Evolutionary conservation across 768 basidiomycete genomes (phyloP).

Genomic region (Lentinula detonsa): DNA sequence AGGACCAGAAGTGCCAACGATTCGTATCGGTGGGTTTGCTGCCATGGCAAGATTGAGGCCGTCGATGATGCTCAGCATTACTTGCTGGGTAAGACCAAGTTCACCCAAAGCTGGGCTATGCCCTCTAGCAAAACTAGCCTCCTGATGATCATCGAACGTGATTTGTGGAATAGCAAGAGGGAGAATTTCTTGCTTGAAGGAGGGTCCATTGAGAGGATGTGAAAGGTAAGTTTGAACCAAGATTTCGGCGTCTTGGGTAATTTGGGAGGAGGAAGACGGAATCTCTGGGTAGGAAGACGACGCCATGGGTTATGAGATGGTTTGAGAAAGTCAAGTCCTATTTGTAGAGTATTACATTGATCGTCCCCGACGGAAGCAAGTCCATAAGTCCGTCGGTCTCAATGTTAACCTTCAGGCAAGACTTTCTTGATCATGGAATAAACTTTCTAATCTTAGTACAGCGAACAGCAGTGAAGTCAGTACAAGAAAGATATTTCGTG

Average conservation of each 20-base stretch:
- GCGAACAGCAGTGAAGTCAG: too few relatives aligned
- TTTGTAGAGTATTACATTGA: background rate
- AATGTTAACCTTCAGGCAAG: background rate
- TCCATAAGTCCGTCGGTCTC: background rate
- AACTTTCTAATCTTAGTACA: too few relatives aligned
- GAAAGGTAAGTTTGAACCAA: background rate
- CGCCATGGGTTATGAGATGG: background rate
- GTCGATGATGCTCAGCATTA: slow-evolving; percentile 16
- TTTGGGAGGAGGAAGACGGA: background rate
- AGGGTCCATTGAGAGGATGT: background rate
- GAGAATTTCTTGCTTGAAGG: background rate
- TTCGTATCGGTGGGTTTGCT: slow-evolving; percentile 17
- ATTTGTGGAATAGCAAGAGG: slow-evolving; percentile 13
- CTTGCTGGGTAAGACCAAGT: slow-evolving; percentile 11
- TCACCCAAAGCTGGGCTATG: slow-evolving; percentile 11
- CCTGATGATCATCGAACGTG: slow-evolving; percentile 4
- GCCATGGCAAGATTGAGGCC: slow-evolving; percentile 20
- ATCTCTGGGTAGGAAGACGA: background rate
- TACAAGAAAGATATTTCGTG: too few relatives aligned
- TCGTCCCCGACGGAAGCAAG: background rate
- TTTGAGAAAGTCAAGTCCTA: background rate
- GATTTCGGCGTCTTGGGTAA: background rate
- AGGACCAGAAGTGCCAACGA: slow-evolving; percentile 14
- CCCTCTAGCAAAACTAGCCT: slow-evolving; percentile 15
- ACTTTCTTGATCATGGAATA: too few relatives aligned